phyloP scores from a whole-genome alignment of 306 rosid genomes.

The Malus sylvestris region DNA sequence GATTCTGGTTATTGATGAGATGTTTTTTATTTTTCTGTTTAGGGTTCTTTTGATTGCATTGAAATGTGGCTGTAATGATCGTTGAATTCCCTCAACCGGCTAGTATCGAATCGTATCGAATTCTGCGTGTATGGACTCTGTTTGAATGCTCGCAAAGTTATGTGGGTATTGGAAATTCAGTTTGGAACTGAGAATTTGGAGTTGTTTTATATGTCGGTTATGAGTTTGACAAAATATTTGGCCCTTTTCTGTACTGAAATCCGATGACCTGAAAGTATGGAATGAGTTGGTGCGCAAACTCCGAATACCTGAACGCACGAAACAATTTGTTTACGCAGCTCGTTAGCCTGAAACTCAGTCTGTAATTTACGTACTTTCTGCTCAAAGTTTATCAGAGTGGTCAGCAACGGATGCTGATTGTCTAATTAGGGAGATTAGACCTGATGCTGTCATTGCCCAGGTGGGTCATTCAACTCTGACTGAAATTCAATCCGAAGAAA shows the following conservation, averaged over 20 bases:
- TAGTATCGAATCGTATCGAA: not conserved
- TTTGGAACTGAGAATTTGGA: not conserved
- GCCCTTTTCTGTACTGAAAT: constrained; percentile 50
- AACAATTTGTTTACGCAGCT: constrained; percentile 59
- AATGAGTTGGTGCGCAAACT: constrained; percentile 48
- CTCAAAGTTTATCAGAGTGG: constrained; percentile 55
- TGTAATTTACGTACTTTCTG: constrained; percentile 55
- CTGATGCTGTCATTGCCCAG: constrained; percentile 71
- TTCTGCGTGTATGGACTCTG: not conserved
- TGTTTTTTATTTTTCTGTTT: not conserved
- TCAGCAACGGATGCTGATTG: constrained; percentile 49
- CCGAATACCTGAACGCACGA: constrained; percentile 44
- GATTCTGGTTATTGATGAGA: not conserved
- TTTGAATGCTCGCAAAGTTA: not conserved
- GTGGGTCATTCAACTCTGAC: constrained; percentile 26
- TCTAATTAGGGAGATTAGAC: constrained; percentile 49
- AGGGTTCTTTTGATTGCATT: not conserved
- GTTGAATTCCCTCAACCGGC: not conserved
- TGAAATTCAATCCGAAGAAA: constrained; percentile 28
- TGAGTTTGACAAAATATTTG: constrained; percentile 29
- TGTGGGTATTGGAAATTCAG: not conserved
- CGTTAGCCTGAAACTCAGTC: constrained; percentile 49
- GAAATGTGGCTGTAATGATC: not conserved
- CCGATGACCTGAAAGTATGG: constrained; percentile 44
- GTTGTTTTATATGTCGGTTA: not conserved